Base-by-base conservation (phyloP, 1,284 basidiomycete species). In the Puccinia coronata region DNA sequence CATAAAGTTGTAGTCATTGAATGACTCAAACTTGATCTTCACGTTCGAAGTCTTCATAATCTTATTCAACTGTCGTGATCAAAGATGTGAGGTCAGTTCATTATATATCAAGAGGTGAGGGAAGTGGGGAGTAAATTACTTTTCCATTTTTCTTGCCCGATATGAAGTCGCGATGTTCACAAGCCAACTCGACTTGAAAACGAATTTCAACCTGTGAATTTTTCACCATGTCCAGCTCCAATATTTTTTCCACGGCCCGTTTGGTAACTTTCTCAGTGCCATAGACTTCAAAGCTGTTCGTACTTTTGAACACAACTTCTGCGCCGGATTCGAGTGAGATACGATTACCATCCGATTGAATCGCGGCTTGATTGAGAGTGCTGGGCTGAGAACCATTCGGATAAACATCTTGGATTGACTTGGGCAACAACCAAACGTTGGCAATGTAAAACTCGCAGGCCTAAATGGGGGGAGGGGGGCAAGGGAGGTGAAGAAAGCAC, bases 11-110 rank as follows among this genome's bases (percentile, higher is more conserved):
- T 97, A 93, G 86, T 98, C 96, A 87, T 98, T 96, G 88, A 98
- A 95, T 3, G 96, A 97, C 89, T 99, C 96, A 84, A 98, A 99
- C 88, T 98, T 98, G 89, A 99, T 98, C 87, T 97, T 96, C 84
- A 96, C 95, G 84, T 93, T 93, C 49, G 94, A 92, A 9, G 92
- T 92, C 87, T 96, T 95, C 94, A 96, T 97, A 86, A 97, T 96
- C 88, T 97, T 97, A 89, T 97, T 97, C 86, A 97, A 36, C 77
- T 79, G 36, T 5, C n/a, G 59, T 2, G 59, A 0, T 11, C 69
- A 67, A 39, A 28, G 9, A 18, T 23, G n/a, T 25, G 23, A 49
- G 25, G 41, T 61, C 67, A 80, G 41, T 80, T 16, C 31, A 9
- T 4, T 2, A 12, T 25, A n/a, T 28, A 6, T 55, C 18, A 28